Evolutionary conservation across 2,329 filamentous ascomycete species (phyloP).

Genomic region (Chaetoscypha palmicola): DNA sequence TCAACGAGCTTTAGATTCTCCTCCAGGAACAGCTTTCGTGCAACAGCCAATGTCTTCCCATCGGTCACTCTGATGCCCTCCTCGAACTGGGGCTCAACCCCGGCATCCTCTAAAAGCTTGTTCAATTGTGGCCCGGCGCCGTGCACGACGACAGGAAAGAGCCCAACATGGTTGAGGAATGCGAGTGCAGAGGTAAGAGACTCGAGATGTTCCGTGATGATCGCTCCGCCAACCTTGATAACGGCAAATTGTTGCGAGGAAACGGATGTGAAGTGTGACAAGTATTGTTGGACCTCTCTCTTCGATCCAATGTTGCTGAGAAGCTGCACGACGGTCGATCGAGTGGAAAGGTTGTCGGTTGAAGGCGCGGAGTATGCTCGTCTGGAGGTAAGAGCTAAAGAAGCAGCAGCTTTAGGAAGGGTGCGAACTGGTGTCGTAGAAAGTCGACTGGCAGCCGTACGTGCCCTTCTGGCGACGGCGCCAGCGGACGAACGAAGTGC

Average conservation of each 20-base stretch:
- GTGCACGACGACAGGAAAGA: constrained; percentile 94
- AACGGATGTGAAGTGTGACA: constrained; percentile 94
- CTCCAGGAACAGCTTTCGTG: constrained; percentile 85
- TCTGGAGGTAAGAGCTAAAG: constrained; percentile 20
- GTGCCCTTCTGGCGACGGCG: constrained; percentile 27
- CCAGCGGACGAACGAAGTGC: constrained; percentile 29
- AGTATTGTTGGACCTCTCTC: constrained; percentile 93
- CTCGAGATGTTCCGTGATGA: constrained; percentile 88
- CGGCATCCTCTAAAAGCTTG: constrained; percentile 78
- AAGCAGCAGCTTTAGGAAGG: constrained; percentile 25
- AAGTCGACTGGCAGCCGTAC: constrained; percentile 22
- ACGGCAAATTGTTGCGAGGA: constrained; percentile 96
- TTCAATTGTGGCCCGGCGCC: constrained; percentile 94
- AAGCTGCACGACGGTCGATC: constrained; percentile 79
- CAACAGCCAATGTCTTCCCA: constrained; percentile 85
- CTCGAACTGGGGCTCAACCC: constrained; percentile 91
- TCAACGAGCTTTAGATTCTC: constrained; percentile 92
- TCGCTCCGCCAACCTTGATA: constrained; percentile 95
- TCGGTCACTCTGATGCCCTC: constrained; percentile 95
- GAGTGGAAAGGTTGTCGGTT: constrained; percentile 40
- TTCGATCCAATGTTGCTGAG: constrained; percentile 95
- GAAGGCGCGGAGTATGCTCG: constrained; percentile 28
- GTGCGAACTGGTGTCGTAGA: constrained; percentile 20
- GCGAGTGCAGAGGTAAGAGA: constrained; percentile 83
- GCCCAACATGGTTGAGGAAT: constrained; percentile 88